Evolutionary conservation across 345 rosid genomes (phyloP), one percentile per base, ranked within the genome.

Genomic region (Arabidopsis arenosa): DNA sequence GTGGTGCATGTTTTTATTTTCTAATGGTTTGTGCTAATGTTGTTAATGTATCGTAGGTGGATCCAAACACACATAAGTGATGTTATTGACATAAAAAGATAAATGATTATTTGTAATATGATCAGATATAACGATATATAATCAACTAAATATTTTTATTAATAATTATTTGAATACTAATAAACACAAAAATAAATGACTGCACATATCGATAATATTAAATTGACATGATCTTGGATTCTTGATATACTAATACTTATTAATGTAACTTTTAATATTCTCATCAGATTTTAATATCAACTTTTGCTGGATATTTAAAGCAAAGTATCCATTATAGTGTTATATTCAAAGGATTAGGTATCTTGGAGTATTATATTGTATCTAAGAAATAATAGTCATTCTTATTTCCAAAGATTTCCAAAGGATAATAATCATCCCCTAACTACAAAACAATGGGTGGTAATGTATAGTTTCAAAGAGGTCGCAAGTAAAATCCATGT

Each of bases 401-500:
- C 26, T 28, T 15, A 35, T 35, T 57, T 48, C 39, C 18, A 47
- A n/a, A 48, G 26, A 60, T 28, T 28, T 28, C 32, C 32, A 28
- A 28, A 28, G 32, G 32, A 28, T 47, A 48, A 14, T 58, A 12
- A 35, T 51, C 9, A 49, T 51, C 26, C 18, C 48, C 58, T 18
- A 6, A 26, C 44, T 45, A 56, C 66, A 43, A 71, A 73, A 62
- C 69, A 51, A 32, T 52, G 44, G 51, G 43, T 43, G 52, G 32
- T 28, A 23, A 23, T 23, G 26, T 23, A 28, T 28, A 28, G 32
- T 28, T 28, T 28, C 4, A 28, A 3, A 28, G 32, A 28, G 49
- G 14, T 68, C 32, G 23, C 49, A 62, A 7, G 53, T 41, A 57
- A 60, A 73, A 73, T 73, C 35, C 70, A 63, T 63, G 63, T 63